Evolutionary conservation across 164 flowering plant genomes (phyloP), one percentile per base, ranked within the genome.

Genomic region (Sedum album): DNA sequence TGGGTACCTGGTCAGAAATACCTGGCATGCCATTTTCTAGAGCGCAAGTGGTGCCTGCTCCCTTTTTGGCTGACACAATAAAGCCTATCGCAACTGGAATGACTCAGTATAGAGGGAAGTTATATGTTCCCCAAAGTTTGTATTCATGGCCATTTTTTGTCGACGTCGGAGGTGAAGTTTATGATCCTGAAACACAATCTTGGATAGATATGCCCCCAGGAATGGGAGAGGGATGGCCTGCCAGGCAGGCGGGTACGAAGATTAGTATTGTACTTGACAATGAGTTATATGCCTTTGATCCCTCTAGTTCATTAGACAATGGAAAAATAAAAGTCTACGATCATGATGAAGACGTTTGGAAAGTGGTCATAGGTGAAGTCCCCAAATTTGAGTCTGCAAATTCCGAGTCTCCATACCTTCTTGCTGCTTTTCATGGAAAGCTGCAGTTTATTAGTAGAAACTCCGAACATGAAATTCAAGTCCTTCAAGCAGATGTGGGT

Each of bases 161-260:
- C 67, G 91, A 75, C 38, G 93, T 84, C 70, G 98, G 88, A 73
- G 55, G 82, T 72, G 65, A 71, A 77, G 66, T 62, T 70, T 51
- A 79, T 72, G 95, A 93, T 78, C 96, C 98, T 18, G 86, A 81
- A 53, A 75, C n/a, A 83, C 30, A 79, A 86, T 76, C 84, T 53
- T 93, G 98, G 98, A 68, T 65, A 39, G 98, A 93, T 72, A 93
- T 93, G 98, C 96, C 98, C 30, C 71, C 35, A 49, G 98, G 98
- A 30, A 93, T 90, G 98, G 98, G 96, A 51, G 95, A 93, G 72
- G 96, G 96, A 67, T 93, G 98, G 98, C 98, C 98, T 60, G 98
- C 95, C 14, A 82, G 79, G 80, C 96, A 93, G 68, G 98, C 98
- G 11, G 48, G 48, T 44, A 44, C 48, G 15, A 93, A 93, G 70